These are phyloP conservation scores for Lupinus albus DNA, from an alignment of 306 rosid genomes.

Conservation along the genomic window DNA sequence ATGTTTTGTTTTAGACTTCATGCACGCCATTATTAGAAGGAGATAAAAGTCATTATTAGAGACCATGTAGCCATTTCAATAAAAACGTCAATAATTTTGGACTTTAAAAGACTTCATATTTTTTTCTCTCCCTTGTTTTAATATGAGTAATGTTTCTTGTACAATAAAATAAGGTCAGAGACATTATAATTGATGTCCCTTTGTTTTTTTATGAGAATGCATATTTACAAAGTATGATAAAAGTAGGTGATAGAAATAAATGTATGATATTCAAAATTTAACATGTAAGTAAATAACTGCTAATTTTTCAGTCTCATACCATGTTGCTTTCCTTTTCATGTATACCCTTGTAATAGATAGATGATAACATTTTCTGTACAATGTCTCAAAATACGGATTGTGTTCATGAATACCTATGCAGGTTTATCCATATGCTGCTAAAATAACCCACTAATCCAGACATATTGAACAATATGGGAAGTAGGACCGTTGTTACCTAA, in stretches of 20 bases:
- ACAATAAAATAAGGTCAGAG: no score
- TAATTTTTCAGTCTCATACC: conserved; percentile 25
- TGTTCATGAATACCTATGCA: conserved; percentile 45
- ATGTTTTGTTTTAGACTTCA: conserved; percentile 24
- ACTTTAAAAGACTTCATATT: conserved; percentile 32
- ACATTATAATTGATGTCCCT: no score
- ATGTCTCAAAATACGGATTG: conserved; percentile 56
- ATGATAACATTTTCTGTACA: conserved; percentile 50
- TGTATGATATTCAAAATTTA: no score
- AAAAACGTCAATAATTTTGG: conserved; percentile 51
- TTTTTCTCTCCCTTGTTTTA: conserved; percentile 41
- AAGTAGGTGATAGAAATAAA: no score
- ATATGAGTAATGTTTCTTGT: no score
- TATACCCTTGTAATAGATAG: conserved; percentile 36
- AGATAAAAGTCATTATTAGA: conserved; percentile 44
- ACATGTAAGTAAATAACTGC: no score
- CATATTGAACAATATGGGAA: conserved; percentile 31
- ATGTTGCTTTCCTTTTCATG: conserved; percentile 45
- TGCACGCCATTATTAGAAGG: conserved; percentile 45
- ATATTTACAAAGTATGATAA: no score
- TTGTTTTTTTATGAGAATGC: no score
- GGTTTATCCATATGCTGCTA: conserved; percentile 40
- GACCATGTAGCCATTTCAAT: conserved; percentile 37
- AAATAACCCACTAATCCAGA: conserved; percentile 48
- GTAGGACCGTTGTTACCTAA: no score